Evolutionary conservation across 345 rosid species (phyloP), one percentile per base, ranked within the genome.

Genomic region (Citrus inodora): DNA sequence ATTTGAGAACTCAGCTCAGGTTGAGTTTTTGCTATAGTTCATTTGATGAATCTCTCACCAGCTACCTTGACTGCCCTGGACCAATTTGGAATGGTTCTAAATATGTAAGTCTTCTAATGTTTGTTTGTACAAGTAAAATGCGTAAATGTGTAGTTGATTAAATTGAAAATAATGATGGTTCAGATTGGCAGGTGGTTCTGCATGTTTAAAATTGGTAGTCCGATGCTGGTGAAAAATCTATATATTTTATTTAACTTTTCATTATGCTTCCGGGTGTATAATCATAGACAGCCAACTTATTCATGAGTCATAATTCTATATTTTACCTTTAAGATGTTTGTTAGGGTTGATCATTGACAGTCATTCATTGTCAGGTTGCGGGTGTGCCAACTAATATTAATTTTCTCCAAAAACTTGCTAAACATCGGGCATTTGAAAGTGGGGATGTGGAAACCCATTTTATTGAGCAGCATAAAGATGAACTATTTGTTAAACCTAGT

Each of bases 391-490:
- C 96, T 65, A 95, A 95, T 86, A 89, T 95, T 74, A 88, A 81
- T 82, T 95, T 95, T 80, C 89, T 95, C 67, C 91, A 85, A 74
- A 91, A 87, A 69, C 97, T 95, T 83, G 92, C 96, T 64, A 85
- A 84, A 80, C 94, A 95, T 72, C 82, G 73, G 83, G 93, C 87
- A 78, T 95, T 95, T 84, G 88, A 84, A 85, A 88, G 80, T 83
- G 98, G 94, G 60, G 80, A 88, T 63, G 95, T 95, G 79, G 99
- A 95, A 89, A 95, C 98, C 11, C 99, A 95, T 88, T 93, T 95
- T 80, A 92, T 95, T 42, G 97, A 93, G 82, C 89, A 90, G 79
- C 89, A 91, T 75, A 89, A 84, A 74, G 91, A 83, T 71, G 98
- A 91, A 71, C 88, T 93, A 68, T 93, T 95, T 83, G 76, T 84